Conservation (phyloP, 164 flowering plant species). For the Macadamia tetraphylla region DNA sequence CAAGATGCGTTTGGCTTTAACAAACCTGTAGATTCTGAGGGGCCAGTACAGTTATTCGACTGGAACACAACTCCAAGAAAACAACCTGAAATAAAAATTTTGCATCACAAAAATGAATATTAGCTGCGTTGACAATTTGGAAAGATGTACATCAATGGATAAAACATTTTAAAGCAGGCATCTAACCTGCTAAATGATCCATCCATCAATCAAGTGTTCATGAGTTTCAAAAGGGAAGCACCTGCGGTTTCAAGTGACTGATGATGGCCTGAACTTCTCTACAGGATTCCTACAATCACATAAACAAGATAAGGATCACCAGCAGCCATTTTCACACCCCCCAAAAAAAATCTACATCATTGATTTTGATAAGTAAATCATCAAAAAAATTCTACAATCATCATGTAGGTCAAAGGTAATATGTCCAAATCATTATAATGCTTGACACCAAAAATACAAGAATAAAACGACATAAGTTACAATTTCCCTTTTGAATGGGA, state of each 20-base stretch:
- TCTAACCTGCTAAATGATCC: constrained; percentile 26
- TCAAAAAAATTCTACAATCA: too few relatives aligned
- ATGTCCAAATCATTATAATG: too few relatives aligned
- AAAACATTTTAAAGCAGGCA: constrained; percentile 29
- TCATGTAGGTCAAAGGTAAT: too few relatives aligned
- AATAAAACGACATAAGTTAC: too few relatives aligned
- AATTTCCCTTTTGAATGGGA: too few relatives aligned
- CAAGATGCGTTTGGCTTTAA: too few relatives aligned
- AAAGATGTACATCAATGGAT: not conserved
- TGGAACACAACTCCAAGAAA: constrained; percentile 80
- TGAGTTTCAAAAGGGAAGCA: constrained; percentile 40
- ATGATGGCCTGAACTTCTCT: constrained; percentile 79
- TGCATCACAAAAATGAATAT: not conserved
- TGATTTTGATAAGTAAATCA: too few relatives aligned
- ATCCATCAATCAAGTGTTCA: constrained; percentile 27
- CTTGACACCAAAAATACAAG: too few relatives aligned
- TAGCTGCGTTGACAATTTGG: not conserved
- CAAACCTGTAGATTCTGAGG: constrained; percentile 59
- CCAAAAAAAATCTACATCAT: too few relatives aligned
- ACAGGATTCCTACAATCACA: constrained; percentile 78
- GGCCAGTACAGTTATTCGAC: constrained; percentile 57
- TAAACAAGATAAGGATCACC: constrained; percentile 9
- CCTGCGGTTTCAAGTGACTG: constrained; percentile 82
- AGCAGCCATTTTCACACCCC: not conserved
- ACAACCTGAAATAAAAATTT: constrained; percentile 49